A percentile compares a stretch with the other conserved stretches of the same genome.
Conservation (phyloP, 192 early-diverging fungal species). For the Backusella psychrophila region DNA sequence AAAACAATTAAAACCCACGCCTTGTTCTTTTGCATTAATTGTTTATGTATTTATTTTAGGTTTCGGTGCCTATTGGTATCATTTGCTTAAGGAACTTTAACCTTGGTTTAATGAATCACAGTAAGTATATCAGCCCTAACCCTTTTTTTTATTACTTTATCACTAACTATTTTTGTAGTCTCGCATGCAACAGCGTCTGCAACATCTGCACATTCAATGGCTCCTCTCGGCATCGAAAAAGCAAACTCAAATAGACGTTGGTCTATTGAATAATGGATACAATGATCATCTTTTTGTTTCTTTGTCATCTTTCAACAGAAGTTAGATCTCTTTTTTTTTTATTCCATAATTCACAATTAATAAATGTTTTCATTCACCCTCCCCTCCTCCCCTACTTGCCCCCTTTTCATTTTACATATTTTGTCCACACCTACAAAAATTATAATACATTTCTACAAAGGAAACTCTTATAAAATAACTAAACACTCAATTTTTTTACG, state of each 20-base stretch:
- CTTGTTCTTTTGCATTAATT: neutral
- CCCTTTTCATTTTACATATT: constrained; percentile 1
- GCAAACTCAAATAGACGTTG: constrained; percentile 27
- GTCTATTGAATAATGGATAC: constrained; percentile 36
- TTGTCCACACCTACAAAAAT: neutral
- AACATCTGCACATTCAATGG: constrained; percentile 28
- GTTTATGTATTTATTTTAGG: constrained; percentile 18
- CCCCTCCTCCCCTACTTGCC: neutral
- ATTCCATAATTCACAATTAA: neutral
- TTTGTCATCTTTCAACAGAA: neutral
- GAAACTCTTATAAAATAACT: neutral
- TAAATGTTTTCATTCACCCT: constrained; percentile 5
- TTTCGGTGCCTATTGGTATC: constrained; percentile 51
- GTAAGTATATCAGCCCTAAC: constrained; percentile 35
- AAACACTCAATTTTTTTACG: neutral
- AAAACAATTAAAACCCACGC: constrained; percentile 8
- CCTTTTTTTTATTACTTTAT: neutral
- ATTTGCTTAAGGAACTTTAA: constrained; percentile 70
- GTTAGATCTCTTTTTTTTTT: neutral
- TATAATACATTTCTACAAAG: neutral
- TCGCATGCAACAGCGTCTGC: constrained; percentile 31
- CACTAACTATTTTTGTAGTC: constrained; percentile 20
- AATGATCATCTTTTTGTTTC: neutral
- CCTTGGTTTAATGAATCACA: constrained; percentile 67
- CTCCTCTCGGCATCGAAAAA: constrained; percentile 32